Percentiles rank a stretch among this genome's conserved stretches.
Evolutionary conservation across 169 alveolate genomes (phyloP).

Genomic region (Babesia caballi): DNA sequence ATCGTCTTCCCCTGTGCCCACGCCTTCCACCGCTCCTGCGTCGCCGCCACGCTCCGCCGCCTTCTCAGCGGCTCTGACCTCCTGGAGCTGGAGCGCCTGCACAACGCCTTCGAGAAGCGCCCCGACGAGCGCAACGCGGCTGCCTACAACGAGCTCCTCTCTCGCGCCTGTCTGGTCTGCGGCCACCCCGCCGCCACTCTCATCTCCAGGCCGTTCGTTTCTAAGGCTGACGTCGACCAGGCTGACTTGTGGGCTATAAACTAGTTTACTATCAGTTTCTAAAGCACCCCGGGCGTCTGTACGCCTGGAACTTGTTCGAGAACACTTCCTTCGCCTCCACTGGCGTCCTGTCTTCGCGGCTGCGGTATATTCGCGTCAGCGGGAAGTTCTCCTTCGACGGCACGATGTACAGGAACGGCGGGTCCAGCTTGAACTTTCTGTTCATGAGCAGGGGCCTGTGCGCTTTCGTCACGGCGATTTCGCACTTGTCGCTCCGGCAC

Average conservation of each 20-base stretch:
- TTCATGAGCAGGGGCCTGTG: conserved; percentile 78
- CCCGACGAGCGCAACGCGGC: conserved; percentile 34
- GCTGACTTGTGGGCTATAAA: conserved; percentile 49
- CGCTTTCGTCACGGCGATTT: conserved; percentile 75
- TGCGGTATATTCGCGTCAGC: conserved; percentile 25
- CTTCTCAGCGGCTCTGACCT: conserved; percentile 40
- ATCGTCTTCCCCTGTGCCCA: conserved; percentile 62
- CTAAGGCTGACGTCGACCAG: conserved; percentile 31
- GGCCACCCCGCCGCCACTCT: conserved; percentile 44
- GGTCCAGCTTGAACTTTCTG: conserved; percentile 80
- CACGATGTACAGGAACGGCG: conserved; percentile 77
- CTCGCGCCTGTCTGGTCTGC: conserved; percentile 57
- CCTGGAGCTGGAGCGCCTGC: conserved; percentile 35
- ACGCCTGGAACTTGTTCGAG: conserved; percentile 26
- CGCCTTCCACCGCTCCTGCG: conserved; percentile 60
- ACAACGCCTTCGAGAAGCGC: conserved; percentile 21
- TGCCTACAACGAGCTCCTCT: conserved; percentile 47
- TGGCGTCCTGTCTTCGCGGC: conserved; percentile 14
- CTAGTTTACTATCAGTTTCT: conserved; percentile 4
- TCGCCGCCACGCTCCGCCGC: conserved; percentile 20
- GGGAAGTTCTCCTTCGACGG: conserved; percentile 76
- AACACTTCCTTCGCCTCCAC: conserved; percentile 41
- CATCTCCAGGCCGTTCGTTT: conserved; percentile 59
- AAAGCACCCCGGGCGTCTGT: conserved; percentile 41
- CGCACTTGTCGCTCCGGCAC: conserved; percentile 73